These are phyloP conservation scores for Tephrocybe sp. DNA, from an alignment of 768 basidiomycete genomes.

Conservation along the genomic window DNA sequence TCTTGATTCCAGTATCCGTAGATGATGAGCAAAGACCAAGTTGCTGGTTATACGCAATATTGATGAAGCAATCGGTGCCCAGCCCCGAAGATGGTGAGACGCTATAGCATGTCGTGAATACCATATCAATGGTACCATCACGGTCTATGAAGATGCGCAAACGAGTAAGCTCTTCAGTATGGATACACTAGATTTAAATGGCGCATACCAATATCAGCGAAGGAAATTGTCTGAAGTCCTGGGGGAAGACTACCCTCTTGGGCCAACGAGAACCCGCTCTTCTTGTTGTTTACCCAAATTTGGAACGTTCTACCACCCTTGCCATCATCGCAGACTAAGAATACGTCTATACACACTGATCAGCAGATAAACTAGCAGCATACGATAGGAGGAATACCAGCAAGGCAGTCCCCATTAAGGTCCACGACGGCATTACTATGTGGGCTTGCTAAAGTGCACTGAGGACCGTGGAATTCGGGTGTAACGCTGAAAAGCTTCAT, in stretches of 20 bases:
- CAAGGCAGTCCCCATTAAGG: constrained; percentile 92
- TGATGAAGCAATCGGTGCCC: constrained; percentile 78
- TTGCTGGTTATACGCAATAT: constrained; percentile 93
- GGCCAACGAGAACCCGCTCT: constrained; percentile 68
- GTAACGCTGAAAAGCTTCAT: constrained; percentile 41
- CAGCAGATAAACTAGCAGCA: background rate
- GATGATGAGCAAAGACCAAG: constrained; percentile 73
- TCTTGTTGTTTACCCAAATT: constrained; percentile 90
- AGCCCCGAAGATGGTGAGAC: constrained; percentile 70
- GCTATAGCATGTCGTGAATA: constrained; percentile 81
- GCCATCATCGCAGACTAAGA: constrained; percentile 80
- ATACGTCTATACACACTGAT: constrained; percentile 59
- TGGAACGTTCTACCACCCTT: constrained; percentile 68
- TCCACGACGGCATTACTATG: constrained; percentile 96
- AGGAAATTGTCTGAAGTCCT: constrained; percentile 77
- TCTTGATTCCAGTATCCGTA: constrained; percentile 46
- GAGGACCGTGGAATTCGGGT: constrained; percentile 58
- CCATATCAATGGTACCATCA: constrained; percentile 95
- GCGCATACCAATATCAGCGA: constrained; percentile 83
- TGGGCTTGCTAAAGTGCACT: constrained; percentile 81
- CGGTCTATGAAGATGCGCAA: constrained; percentile 55
- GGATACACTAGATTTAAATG: background rate
- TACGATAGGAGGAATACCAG: constrained; percentile 46
- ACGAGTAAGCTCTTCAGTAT: background rate
- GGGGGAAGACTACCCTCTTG: constrained; percentile 68